These are phyloP conservation scores for Alternaria longipes DNA, from an alignment of 2,329 filamentous ascomycete genomes.

Conservation along the genomic window DNA sequence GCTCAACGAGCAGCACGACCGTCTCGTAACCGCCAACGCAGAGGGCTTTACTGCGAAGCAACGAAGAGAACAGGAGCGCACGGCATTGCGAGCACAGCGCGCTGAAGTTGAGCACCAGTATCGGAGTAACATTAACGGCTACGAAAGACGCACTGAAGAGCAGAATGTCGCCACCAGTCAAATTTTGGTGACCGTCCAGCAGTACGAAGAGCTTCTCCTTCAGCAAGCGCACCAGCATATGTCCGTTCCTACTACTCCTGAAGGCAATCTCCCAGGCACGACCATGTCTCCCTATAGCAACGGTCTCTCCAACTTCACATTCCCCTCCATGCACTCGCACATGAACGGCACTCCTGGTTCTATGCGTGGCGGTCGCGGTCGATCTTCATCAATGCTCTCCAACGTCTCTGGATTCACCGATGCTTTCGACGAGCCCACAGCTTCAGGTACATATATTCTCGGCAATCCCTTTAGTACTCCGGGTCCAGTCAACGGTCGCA, in stretches of 20 bases:
- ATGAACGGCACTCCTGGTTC: constrained; percentile 47
- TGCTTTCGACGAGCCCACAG: constrained; percentile 49
- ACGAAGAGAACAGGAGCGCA: constrained; percentile 52
- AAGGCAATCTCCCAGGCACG: constrained; percentile 66
- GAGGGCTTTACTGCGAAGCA: constrained; percentile 71
- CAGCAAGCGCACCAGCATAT: constrained; percentile 49
- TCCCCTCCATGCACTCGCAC: constrained; percentile 43
- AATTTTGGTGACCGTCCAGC: constrained; percentile 48
- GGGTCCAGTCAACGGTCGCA: constrained; percentile 49
- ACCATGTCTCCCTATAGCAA: constrained; percentile 49
- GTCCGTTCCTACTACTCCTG: constrained; percentile 64
- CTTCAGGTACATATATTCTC: constrained; percentile 38
- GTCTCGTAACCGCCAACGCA: constrained; percentile 73
- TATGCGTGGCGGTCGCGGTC: constrained; percentile 53
- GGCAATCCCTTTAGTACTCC: constrained; percentile 51
- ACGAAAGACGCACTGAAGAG: constrained; percentile 51
- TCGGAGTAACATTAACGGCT: constrained; percentile 50
- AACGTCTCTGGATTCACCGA: constrained; percentile 63
- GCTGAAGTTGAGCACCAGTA: constrained; percentile 50
- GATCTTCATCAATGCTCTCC: constrained; percentile 63
- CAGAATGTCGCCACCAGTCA: constrained; percentile 50
- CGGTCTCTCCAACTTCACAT: constrained; percentile 51
- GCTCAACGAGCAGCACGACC: constrained; percentile 75
- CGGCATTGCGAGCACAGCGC: constrained; percentile 48
- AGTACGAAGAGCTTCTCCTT: constrained; percentile 53